Conservation (phyloP, 306 rosid species). For the Vachellia collinsii region DNA sequence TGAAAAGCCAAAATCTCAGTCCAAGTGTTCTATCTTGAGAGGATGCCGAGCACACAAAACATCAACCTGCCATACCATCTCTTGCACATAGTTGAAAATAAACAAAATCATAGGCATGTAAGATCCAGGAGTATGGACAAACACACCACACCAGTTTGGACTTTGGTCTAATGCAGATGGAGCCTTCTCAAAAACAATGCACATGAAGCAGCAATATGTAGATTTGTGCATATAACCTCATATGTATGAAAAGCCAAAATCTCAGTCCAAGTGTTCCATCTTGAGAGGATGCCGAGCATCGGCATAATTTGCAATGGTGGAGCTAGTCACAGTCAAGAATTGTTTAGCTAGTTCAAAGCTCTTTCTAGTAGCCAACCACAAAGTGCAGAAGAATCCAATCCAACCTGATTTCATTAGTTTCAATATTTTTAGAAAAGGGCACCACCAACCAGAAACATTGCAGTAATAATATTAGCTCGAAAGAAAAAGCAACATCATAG, state of each 20-base stretch:
- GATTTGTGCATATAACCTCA: slow-evolving; percentile 8
- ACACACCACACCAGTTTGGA: slow-evolving; percentile 9
- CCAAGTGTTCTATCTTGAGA: no score
- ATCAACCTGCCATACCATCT: slow-evolving; percentile 18
- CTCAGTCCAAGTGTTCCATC: slow-evolving; percentile 9
- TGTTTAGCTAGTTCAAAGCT: slow-evolving; percentile 62
- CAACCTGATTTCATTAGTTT: slow-evolving; percentile 57
- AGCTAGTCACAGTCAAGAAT: slow-evolving; percentile 53
- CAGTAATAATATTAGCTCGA: slow-evolving; percentile 31
- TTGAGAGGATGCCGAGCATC: slow-evolving; percentile 52
- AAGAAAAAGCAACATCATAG: slow-evolving; percentile 5
- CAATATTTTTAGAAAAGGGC: slow-evolving; percentile 12
- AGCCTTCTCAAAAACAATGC: slow-evolving; percentile 23
- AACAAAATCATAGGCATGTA: no score
- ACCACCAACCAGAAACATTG: not conserved
- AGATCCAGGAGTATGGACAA: slow-evolving; percentile 13
- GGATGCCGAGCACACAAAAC: slow-evolving; percentile 22
- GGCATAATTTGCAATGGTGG: slow-evolving; percentile 65
- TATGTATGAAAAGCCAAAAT: slow-evolving; percentile 20
- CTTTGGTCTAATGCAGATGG: slow-evolving; percentile 10
- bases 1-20: no score
- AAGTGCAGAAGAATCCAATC: slow-evolving; percentile 66
- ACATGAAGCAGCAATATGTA: not conserved
- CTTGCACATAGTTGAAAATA: slow-evolving; percentile 1
- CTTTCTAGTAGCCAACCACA: slow-evolving; percentile 66